Percentiles rank a stretch among this genome's conserved stretches.
Conservation (phyloP, 345 rosid species). For the Eucalyptus microcorys region DNA sequence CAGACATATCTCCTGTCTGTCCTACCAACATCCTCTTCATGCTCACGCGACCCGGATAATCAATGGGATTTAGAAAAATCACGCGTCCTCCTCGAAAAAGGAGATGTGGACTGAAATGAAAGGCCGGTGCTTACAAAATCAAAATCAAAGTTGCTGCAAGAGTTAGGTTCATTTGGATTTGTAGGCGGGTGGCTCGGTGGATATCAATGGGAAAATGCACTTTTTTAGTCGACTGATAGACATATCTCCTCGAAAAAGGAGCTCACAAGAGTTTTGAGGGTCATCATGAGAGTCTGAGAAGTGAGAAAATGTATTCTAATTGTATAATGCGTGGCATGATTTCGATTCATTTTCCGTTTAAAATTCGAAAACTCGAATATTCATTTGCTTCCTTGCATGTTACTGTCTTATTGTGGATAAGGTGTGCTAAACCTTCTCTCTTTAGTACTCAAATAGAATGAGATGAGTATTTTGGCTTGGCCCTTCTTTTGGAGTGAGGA, state of each 20-base stretch:
- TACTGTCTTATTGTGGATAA: accelerated
- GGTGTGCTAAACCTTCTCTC: neutral
- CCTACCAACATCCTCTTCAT: neutral
- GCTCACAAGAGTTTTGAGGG: neutral
- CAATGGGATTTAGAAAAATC: neutral
- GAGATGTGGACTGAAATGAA: neutral
- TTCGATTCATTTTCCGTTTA: neutral
- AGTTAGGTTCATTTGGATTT: neutral
- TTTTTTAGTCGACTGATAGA: neutral
- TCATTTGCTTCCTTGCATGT: neutral
- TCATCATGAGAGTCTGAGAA: neutral
- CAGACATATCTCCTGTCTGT: neutral
- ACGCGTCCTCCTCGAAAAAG: neutral
- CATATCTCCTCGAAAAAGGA: neutral
- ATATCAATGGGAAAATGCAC: neutral
- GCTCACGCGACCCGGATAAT: neutral
- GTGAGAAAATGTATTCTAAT: neutral
- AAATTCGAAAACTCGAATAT: neutral
- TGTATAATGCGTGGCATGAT: neutral
- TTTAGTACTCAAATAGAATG: neutral
- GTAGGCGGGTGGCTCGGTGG: neutral
- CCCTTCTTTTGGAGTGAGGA: neutral
- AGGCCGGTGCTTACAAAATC: neutral
- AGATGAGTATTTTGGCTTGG: neutral
- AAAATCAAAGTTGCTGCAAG: neutral